Conservation (phyloP, 805 yeast genomes). For the Hanseniaspora vineae region DNA sequence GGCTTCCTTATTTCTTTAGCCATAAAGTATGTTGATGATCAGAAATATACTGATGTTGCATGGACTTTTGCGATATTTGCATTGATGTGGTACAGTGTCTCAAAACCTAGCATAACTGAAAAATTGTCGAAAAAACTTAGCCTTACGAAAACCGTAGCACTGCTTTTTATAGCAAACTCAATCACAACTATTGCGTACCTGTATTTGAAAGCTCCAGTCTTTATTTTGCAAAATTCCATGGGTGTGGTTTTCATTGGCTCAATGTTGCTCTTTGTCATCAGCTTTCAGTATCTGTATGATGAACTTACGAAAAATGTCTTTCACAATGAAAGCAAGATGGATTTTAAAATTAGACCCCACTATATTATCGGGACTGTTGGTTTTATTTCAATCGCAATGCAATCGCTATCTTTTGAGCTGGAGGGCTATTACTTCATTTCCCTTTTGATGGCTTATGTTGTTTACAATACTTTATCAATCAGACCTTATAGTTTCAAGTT, state of each 20-base stretch:
- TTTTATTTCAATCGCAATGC: constrained; percentile 22
- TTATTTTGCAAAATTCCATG: constrained; percentile 17
- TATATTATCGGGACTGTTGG: constrained; percentile 18
- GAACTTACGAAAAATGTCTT: constrained; percentile 4
- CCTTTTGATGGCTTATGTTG: no score
- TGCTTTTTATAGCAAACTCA: neutral
- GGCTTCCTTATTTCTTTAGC: neutral
- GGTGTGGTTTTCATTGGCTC: constrained; percentile 21
- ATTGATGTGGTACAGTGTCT: neutral
- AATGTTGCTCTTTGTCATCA: constrained; percentile 14
- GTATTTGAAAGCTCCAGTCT: neutral
- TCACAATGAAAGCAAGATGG: neutral
- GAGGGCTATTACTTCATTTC: no score
- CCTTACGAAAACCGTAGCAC: neutral
- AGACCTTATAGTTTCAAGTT: no score
- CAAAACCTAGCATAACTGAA: neutral
- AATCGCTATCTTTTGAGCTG: constrained; percentile 22
- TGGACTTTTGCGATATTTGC: neutral
- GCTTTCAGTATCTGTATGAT: constrained; percentile 13
- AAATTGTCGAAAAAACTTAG: neutral
- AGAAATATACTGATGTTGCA: neutral
- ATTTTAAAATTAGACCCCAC: constrained; percentile 6
- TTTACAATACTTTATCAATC: no score
- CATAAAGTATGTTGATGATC: neutral
- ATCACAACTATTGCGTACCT: neutral